Conservation (phyloP, 768 basidiomycete genomes). For the Fibroporia radiculosa region DNA sequence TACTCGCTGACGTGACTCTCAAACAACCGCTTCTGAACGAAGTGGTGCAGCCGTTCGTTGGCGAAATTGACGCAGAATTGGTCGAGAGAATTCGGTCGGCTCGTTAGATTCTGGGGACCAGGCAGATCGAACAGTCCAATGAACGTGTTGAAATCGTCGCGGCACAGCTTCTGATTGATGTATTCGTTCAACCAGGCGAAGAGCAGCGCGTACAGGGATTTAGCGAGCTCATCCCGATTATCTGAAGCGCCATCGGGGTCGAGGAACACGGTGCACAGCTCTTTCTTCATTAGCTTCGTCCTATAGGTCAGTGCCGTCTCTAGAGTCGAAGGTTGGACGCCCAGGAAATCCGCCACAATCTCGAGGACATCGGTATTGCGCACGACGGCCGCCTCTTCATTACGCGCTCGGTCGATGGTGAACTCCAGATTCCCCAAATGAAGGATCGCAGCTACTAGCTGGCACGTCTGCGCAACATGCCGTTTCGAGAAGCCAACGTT, state of each 20-base stretch:
- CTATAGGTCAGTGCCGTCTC: slow-evolving; percentile 84
- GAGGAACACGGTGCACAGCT: slow-evolving; percentile 94
- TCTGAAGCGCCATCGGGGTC: slow-evolving; percentile 90
- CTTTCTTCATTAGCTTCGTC: slow-evolving; percentile 89
- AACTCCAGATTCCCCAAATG: slow-evolving; percentile 97
- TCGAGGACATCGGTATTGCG: slow-evolving; percentile 77
- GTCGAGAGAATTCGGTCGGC: slow-evolving; percentile 86
- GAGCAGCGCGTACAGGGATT: slow-evolving; percentile 87
- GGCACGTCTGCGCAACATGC: slow-evolving; percentile 92
- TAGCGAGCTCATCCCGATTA: slow-evolving; percentile 91
- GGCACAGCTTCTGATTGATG: slow-evolving; percentile 91
- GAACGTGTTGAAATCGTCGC: slow-evolving; percentile 87
- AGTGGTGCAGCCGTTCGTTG: slow-evolving; percentile 84
- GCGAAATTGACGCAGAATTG: slow-evolving; percentile 97
- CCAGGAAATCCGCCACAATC: slow-evolving; percentile 87
- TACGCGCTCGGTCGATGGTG: slow-evolving; percentile 69
- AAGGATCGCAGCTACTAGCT: slow-evolving; percentile 90
- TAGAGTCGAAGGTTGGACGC: slow-evolving; percentile 62
- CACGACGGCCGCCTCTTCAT: slow-evolving; percentile 91
- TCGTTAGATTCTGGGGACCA: slow-evolving; percentile 84
- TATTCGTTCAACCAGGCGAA: slow-evolving; percentile 97
- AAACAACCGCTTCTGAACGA: slow-evolving; percentile 72
- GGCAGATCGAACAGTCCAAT: slow-evolving; percentile 93
- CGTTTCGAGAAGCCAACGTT: slow-evolving; percentile 89
- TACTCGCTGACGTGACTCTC: slow-evolving; percentile 81